phyloP scores from a whole-genome alignment of 225 moss, liverwort and hornwort genomes.

The Marchantia paleacea region DNA sequence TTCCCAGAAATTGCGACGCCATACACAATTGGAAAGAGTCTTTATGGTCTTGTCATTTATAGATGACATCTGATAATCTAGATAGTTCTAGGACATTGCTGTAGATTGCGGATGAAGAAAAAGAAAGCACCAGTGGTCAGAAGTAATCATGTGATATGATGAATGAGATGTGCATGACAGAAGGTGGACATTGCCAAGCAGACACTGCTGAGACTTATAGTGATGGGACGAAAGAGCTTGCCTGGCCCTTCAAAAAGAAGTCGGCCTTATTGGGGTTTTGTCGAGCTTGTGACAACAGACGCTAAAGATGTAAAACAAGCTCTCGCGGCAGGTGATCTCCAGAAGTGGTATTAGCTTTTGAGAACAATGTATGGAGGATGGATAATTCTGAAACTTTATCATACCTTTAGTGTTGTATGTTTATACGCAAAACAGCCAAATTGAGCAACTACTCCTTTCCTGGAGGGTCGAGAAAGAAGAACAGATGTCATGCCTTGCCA shows the following conservation, averaged over 20 bases:
- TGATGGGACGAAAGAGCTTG: slow-evolving; percentile 74
- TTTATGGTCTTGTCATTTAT: too few species aligned
- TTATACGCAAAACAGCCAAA: not conserved
- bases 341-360: not conserved
- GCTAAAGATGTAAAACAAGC: slow-evolving; percentile 56
- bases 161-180: slow-evolving; percentile 16
- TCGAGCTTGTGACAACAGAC: slow-evolving; percentile 66
- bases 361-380: too few species aligned
- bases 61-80: too few species aligned
- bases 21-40: too few species aligned
- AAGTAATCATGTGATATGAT: too few species aligned
- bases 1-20: too few species aligned
- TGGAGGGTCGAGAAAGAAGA: not conserved
- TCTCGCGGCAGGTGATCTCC: slow-evolving; percentile 48
- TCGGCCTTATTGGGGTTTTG: slow-evolving; percentile 68
- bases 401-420: not conserved
- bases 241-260: slow-evolving; percentile 45
- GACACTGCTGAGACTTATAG: slow-evolving; percentile 58
- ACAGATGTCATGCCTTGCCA: not conserved
- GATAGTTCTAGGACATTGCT: too few species aligned
- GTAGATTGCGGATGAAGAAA: too few species aligned
- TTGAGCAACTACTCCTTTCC: not conserved
- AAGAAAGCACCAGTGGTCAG: too few species aligned
- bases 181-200: slow-evolving; percentile 57
- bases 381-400: too few species aligned